Evolutionary conservation across 2,329 filamentous ascomycete genomes (phyloP).

Genomic region (Penicillium verrucosum): DNA sequence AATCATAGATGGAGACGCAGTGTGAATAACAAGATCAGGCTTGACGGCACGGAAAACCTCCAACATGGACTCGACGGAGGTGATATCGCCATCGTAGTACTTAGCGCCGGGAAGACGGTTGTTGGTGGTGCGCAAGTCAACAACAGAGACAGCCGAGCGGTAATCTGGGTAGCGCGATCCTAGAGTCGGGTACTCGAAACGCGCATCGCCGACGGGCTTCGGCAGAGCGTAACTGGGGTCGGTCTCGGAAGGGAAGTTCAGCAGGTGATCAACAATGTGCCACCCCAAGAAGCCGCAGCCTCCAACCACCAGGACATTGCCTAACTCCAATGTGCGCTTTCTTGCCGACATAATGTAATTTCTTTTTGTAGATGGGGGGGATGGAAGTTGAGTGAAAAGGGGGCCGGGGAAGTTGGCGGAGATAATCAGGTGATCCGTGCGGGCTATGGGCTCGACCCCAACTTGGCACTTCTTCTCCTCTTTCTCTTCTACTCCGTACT

Average conservation of each 20-base stretch:
- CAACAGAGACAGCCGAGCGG: constrained; percentile 59
- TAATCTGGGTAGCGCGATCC: constrained; percentile 42
- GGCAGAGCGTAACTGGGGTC: constrained; percentile 39
- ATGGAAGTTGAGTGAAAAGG: constrained; percentile 14
- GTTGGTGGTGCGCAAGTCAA: constrained; percentile 68
- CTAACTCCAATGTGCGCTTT: constrained; percentile 48
- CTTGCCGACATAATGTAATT: constrained; percentile 29
- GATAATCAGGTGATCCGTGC: constrained; percentile 20
- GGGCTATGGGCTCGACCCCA: neutral
- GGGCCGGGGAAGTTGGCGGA: constrained; percentile 12
- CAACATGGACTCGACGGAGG: constrained; percentile 59
- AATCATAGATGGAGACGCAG: constrained; percentile 67
- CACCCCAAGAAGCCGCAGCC: constrained; percentile 82
- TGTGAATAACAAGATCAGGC: constrained; percentile 87
- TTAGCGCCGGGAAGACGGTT: constrained; percentile 62
- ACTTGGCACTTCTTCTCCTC: neutral
- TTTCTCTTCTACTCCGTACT: neutral
- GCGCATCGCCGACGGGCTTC: constrained; percentile 34
- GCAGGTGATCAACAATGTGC: constrained; percentile 72
- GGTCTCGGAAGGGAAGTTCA: constrained; percentile 55
- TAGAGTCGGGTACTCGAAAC: constrained; percentile 38
- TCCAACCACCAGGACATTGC: constrained; percentile 73
- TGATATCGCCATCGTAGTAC: constrained; percentile 78
- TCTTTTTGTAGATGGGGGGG: neutral
- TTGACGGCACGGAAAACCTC: constrained; percentile 62